These are phyloP conservation scores for Neofusicoccum cordaticola DNA, from an alignment of 2,329 filamentous ascomycete species.

Conservation along the genomic window DNA sequence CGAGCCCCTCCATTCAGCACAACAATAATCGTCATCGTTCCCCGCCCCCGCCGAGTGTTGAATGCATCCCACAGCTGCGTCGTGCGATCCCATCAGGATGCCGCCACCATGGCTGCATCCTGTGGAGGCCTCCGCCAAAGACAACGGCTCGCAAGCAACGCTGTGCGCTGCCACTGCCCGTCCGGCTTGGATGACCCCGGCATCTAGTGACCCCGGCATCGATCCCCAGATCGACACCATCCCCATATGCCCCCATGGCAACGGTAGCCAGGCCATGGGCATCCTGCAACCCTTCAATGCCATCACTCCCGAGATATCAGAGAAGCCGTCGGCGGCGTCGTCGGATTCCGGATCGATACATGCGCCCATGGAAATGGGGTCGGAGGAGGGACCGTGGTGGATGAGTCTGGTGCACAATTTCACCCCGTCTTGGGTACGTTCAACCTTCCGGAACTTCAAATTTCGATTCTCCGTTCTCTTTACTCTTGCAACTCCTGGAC, in stretches of 20 bases:
- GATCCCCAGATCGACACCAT: slow-evolving; percentile 1
- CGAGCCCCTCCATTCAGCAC: not conserved
- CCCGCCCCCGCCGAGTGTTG: not conserved
- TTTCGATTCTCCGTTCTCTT: slow-evolving; percentile 1
- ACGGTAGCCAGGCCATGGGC: slow-evolving; percentile 8
- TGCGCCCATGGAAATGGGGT: not conserved
- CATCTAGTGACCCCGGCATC: not conserved
- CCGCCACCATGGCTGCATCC: slow-evolving; percentile 15
- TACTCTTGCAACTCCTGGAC: not conserved
- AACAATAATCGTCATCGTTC: no score
- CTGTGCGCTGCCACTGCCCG: not conserved
- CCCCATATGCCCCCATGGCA: slow-evolving; percentile 9
- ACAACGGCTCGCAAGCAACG: not conserved
- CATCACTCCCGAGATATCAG: not conserved
- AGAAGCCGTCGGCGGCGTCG: slow-evolving; percentile 15
- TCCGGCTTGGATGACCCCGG: slow-evolving; percentile 6
- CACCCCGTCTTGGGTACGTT: slow-evolving; percentile 31
- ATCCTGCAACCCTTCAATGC: not conserved
- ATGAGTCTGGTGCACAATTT: slow-evolving; percentile 28
- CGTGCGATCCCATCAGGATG: slow-evolving; percentile 12
- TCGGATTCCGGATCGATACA: slow-evolving; percentile 6
- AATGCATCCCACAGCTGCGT: slow-evolving; percentile 8
- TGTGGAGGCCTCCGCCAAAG: not conserved
- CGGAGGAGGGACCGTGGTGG: not conserved
- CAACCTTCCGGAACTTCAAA: not conserved